Evolutionary conservation across 2,329 filamentous ascomycete genomes (phyloP), one percentile per base, ranked within the genome.

Genomic region (Colletotrichum sp.): DNA sequence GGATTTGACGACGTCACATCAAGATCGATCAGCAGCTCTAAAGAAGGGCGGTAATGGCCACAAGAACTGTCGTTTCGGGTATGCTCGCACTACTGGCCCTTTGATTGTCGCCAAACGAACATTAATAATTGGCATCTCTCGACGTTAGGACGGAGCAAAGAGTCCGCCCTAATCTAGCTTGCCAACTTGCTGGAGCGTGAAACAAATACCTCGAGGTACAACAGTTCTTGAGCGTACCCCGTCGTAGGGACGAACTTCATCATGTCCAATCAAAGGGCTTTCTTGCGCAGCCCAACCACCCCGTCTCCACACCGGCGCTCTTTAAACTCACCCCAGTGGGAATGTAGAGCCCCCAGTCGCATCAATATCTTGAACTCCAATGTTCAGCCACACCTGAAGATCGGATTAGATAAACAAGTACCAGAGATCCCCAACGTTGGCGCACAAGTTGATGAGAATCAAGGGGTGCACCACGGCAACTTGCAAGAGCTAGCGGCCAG

Each of bases 1-100:
- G 65, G 48, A 62, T 60, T 60, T 66, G 70, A 76, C 65, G 70
- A 76, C 65, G 70, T 76, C 70, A 74, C 24, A 28, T 68, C 55
- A 44, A 65, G 57, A 60, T 69, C 26, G 39, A 68, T 59, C 32
- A 64, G 69, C 57, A 24, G 32, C 70, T 59, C n/a, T 13, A 65
- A 30, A 22, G 36, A 32, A 63, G 39, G 18, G 34, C 28, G 28
- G 8, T 30, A 59, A 24, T 39, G 24, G 30, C 22, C 44, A 16
- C 13, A 48, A 8, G 36, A 30, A 24, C n/a, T 22, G 26, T 6
- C 22, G 64, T n/a, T 22, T 24, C 28, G n/a, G 64, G 39, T 67
- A 28, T 39, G 32, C 16, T 48, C 30, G 62, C 28, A 44, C 22
- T 44, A 57, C 48, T 67, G 39, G 62, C 28, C 22, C 15, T 18